Evolutionary conservation across 2,329 filamentous ascomycete genomes (phyloP), one percentile per base, ranked within the genome.

Genomic region (Ophiocordyceps robertsii): DNA sequence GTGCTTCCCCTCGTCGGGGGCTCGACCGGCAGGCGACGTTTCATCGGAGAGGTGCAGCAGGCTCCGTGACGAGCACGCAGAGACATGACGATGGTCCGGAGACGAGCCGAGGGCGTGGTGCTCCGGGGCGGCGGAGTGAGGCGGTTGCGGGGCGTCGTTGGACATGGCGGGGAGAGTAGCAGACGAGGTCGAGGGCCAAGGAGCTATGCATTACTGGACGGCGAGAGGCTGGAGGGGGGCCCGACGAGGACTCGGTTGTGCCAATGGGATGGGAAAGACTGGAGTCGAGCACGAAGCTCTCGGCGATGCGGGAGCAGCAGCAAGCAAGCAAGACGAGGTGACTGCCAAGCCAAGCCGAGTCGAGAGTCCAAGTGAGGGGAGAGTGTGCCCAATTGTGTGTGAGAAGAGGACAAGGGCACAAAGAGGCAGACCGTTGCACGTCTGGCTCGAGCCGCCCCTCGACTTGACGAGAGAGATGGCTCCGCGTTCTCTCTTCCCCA

Each of bases 1-100:
- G 49, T 76, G 73, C 49, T 64, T 66, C 48, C 65, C 63, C 9
- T 44, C 44, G 43, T 55, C 52, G 43, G 50, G 43, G 48, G 50
- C 27, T 46, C 47, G 44, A 40, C 48, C 44, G 50, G 54, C 27
- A 48, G 46, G 37, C 47, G 44, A 31, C 38, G 46, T 36, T 42
- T 43, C 41, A 31, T 47, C 38, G 27, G 38, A 30, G 41, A 46
- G 21, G 16, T 38, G 40, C 21, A 43, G 39, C 29, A 45, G 31
- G 24, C 39, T 40, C 42, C 46, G 47, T 36, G 48, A 49, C 31
- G 43, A 29, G 27, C 40, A 29, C 27, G 41, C 45, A 38, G 50
- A 50, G 38, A 46, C 44, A 29, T 52, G 54, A 51, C 57, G 47
- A 35, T 50, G 55, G 41, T 40, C 38, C 17, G 52, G 44, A 21